phyloP scores from a whole-genome alignment of 805 yeast genomes.

The Wickerhamomyces bisporus region DNA sequence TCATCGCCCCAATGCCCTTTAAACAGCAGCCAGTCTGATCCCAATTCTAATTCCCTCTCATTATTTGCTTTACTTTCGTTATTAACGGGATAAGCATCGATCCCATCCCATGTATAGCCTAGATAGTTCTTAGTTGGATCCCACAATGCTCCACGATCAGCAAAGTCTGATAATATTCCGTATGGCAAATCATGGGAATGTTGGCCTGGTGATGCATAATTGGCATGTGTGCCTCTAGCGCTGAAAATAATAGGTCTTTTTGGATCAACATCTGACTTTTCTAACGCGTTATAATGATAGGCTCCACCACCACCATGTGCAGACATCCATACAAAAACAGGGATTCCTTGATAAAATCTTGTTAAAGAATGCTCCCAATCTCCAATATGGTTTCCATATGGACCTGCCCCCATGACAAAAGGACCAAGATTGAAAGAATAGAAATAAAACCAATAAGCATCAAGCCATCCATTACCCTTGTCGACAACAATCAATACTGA shows the following conservation, averaged over 20 bases:
- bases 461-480: slow-evolving; percentile 92
- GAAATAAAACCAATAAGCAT: slow-evolving; percentile 94
- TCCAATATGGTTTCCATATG: slow-evolving; percentile 95
- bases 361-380: slow-evolving; percentile 97
- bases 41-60: slow-evolving; percentile 19
- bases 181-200: slow-evolving; percentile 95
- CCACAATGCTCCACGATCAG: slow-evolving; percentile 95
- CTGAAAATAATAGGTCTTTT: slow-evolving; percentile 74
- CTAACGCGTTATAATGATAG: slow-evolving; percentile 70
- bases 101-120: slow-evolving; percentile 77
- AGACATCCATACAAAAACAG: slow-evolving; percentile 89
- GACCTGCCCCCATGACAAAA: slow-evolving; percentile 95
- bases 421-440: slow-evolving; percentile 95
- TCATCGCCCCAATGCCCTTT: slow-evolving; percentile 91
- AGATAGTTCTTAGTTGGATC: slow-evolving; percentile 80
- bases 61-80: slow-evolving; percentile 21
- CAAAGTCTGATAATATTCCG: slow-evolving; percentile 83
- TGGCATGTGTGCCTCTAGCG: slow-evolving; percentile 96
- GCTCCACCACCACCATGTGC: slow-evolving; percentile 99
- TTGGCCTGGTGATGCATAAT: slow-evolving; percentile 93
- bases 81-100: slow-evolving; percentile 35
- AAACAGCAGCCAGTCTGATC: slow-evolving; percentile 66
- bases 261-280: slow-evolving; percentile 29
- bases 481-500: slow-evolving; percentile 80
- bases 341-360: slow-evolving; percentile 74